Evolutionary conservation across 768 basidiomycete genomes (phyloP).

Genomic region (Trametes punicea): DNA sequence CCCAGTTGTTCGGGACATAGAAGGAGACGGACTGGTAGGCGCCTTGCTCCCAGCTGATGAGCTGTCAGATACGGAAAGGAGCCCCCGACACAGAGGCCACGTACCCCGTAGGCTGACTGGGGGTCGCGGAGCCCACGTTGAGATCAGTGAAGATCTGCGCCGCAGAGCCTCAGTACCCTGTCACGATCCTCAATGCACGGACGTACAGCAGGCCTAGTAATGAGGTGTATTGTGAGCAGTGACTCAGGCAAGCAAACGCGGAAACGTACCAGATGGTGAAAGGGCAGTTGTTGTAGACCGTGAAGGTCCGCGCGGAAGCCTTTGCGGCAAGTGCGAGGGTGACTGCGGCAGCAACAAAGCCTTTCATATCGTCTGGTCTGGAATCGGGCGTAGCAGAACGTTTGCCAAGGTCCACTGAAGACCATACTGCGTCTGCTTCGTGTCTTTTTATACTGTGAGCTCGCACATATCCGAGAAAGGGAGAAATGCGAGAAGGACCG

Average conservation of each 20-base stretch:
- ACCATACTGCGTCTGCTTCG: neutral
- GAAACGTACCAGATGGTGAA: slow-evolving; percentile 39
- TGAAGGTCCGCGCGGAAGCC: slow-evolving; percentile 30
- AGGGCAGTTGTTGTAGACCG: slow-evolving; percentile 39
- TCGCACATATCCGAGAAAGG: neutral
- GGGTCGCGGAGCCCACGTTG: slow-evolving; percentile 30
- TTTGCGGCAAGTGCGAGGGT: slow-evolving; percentile 7
- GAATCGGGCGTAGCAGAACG: neutral
- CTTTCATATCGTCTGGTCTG: slow-evolving; percentile 7
- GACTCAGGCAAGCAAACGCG: neutral
- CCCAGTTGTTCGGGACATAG: slow-evolving; percentile 37
- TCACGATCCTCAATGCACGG: no score
- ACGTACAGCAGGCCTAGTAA: slow-evolving; percentile 33
- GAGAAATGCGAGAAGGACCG: neutral
- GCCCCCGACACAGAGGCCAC: neutral
- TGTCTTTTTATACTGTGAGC: neutral
- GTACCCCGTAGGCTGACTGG: slow-evolving; percentile 31
- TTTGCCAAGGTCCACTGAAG: slow-evolving; percentile 3
- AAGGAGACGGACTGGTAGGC: slow-evolving; percentile 28
- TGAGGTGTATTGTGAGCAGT: neutral
- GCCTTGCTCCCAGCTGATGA: slow-evolving; percentile 26
- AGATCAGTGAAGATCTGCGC: slow-evolving; percentile 32
- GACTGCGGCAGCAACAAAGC: slow-evolving; percentile 12
- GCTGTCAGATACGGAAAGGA: neutral
- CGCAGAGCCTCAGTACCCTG: neutral